These are phyloP conservation scores for Neurospora sp. DNA, from an alignment of 495 filamentous ascomycete genomes.

Conservation along the genomic window DNA sequence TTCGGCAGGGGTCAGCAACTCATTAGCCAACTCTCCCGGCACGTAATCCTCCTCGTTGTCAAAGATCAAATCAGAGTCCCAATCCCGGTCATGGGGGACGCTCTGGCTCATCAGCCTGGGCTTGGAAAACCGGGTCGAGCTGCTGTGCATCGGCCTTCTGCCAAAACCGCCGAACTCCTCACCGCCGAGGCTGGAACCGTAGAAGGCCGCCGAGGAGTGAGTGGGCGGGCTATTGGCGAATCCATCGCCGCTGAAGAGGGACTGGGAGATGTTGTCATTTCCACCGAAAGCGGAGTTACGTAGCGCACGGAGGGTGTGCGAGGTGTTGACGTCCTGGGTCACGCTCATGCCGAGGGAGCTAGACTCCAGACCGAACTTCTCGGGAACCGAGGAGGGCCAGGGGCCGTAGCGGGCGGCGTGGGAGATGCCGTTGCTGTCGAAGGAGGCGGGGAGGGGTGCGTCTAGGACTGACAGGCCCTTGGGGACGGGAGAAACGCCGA, in stretches of 20 bases:
- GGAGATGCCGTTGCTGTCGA: conserved; percentile 93
- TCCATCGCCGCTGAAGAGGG: conserved; percentile 41
- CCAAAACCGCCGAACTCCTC: conserved; percentile 51
- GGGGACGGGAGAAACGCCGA: conserved; percentile 63
- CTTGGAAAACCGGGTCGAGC: conserved; percentile 52
- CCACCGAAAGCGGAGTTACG: conserved; percentile 78
- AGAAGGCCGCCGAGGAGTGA: conserved; percentile 23
- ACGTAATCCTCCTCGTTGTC: conserved; percentile 74
- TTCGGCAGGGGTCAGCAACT: conserved; percentile 86
- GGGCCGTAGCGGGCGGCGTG: conserved; percentile 82
- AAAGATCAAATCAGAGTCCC: conserved; percentile 79
- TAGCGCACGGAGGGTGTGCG: conserved; percentile 67
- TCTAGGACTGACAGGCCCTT: conserved; percentile 78
- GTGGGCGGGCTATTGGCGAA: conserved; percentile 55
- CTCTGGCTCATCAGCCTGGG: conserved; percentile 72
- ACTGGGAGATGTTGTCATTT: conserved; percentile 31
- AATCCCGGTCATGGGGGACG: conserved; percentile 62
- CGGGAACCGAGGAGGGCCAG: conserved; percentile 85
- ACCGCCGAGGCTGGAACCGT: conserved; percentile 33
- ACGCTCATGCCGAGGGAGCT: conserved; percentile 63
- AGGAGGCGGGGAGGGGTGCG: conserved; percentile 87
- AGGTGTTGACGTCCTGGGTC: conserved; percentile 48
- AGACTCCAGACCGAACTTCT: conserved; percentile 85
- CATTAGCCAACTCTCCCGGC: conserved; percentile 67
- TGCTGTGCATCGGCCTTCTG: conserved; percentile 75